Evolutionary conservation across 1,284 basidiomycete genomes (phyloP).

Genomic region (Tilletia walkeri): DNA sequence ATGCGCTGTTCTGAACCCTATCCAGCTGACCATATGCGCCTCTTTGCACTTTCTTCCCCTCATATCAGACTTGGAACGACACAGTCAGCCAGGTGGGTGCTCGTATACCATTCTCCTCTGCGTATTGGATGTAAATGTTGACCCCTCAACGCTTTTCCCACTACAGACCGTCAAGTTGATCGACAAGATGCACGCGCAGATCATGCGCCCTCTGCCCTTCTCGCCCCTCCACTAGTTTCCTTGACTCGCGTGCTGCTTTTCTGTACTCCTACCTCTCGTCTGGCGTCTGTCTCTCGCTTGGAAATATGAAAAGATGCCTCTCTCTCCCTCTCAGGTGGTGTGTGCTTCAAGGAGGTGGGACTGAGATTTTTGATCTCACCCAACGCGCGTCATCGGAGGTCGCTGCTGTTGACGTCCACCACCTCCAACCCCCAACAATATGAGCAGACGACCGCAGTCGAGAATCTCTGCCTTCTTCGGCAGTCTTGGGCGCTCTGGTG

Average conservation of each 20-base stretch:
- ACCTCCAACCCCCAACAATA: background rate
- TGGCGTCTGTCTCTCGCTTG: too few species aligned
- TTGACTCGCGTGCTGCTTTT: background rate
- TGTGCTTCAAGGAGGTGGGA: too few species aligned
- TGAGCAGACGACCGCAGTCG: constrained; percentile 14
- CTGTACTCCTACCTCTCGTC: background rate
- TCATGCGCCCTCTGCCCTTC: constrained; percentile 47
- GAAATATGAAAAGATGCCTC: too few species aligned
- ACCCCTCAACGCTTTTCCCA: background rate
- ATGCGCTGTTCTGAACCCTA: background rate
- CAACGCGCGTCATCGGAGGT: too few species aligned
- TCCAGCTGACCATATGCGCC: background rate
- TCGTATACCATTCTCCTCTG: too few species aligned
- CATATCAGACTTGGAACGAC: constrained; percentile 44
- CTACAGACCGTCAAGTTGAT: constrained; percentile 50
- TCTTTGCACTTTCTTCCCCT: too few species aligned
- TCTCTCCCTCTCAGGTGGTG: too few species aligned
- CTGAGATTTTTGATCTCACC: too few species aligned
- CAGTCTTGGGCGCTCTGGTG: background rate
- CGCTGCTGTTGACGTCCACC: background rate
- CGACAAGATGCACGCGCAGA: constrained; percentile 54
- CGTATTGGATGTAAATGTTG: too few species aligned
- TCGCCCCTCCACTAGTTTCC: constrained; percentile 23
- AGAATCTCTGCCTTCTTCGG: constrained; percentile 16
- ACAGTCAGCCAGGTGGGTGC: constrained; percentile 40